Percentiles rank a stretch among this genome's conserved stretches.
phyloP scores from a whole-genome alignment of 176 grass and related monocot species.

The Carex myosuroides region DNA sequence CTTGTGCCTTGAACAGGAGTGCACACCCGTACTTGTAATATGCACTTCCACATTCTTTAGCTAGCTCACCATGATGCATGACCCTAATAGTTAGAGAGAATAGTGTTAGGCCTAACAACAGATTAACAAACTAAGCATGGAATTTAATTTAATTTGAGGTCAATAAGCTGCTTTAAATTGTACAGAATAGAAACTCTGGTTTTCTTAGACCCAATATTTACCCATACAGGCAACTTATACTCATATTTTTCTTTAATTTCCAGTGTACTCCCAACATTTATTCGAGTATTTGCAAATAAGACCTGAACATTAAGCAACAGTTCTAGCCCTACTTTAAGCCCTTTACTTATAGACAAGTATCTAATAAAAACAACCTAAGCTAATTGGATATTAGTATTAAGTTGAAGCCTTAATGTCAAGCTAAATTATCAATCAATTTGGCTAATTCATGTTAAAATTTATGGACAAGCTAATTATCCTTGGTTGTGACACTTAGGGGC shows the following conservation, averaged over 20 bases:
- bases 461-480: not conserved
- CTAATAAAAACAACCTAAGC: not conserved
- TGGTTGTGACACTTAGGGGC: not conserved
- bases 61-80: slow-evolving; percentile 63
- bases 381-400: not conserved
- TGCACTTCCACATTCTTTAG: slow-evolving; percentile 71
- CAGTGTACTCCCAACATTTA: not conserved
- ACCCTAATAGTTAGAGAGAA: slow-evolving; percentile 29
- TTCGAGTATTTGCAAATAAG: not conserved
- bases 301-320: not conserved
- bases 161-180: not conserved
- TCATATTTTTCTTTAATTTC: not conserved
- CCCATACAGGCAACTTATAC: not conserved
- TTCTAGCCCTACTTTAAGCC: not conserved
- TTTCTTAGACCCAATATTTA: not conserved
- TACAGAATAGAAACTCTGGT: not conserved
- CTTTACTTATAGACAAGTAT: not conserved
- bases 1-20: slow-evolving; percentile 80
- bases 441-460: not conserved
- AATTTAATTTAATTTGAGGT: not conserved
- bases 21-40: slow-evolving; percentile 94
- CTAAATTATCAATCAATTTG: not conserved
- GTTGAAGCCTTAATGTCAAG: not conserved
- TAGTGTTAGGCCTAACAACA: not conserved
- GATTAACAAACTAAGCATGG: not conserved